These are phyloP conservation scores for Dacryopinax spathularia DNA, from an alignment of 768 basidiomycete genomes.

Conservation along the genomic window DNA sequence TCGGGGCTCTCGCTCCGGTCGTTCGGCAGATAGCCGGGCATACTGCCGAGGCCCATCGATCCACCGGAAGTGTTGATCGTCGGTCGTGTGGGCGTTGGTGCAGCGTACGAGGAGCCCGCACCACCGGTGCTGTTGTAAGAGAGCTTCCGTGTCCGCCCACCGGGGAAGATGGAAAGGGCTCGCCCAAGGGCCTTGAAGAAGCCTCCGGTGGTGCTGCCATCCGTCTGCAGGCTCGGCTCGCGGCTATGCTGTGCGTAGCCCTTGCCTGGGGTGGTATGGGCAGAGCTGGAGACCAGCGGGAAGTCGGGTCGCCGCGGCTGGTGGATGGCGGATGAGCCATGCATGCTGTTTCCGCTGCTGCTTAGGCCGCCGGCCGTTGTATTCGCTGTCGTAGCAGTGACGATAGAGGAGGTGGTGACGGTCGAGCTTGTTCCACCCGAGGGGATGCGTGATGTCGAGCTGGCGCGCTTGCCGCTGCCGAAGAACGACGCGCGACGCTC, in stretches of 20 bases:
- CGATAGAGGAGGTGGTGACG: background rate
- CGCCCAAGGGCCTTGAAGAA: background rate
- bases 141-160: constrained; percentile 21
- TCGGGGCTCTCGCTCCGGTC: constrained; percentile 4
- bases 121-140: background rate
- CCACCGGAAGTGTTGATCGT: background rate
- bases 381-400: background rate
- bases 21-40: background rate
- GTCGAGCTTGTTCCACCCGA: background rate
- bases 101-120: background rate
- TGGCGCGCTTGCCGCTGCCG: background rate
- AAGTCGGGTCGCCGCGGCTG: background rate
- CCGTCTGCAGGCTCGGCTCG: background rate
- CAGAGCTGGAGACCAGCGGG: background rate
- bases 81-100: background rate
- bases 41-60: background rate
- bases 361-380: background rate
- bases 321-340: background rate
- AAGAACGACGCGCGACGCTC: background rate
- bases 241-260: background rate
- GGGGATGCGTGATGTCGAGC: background rate
- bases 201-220: background rate
- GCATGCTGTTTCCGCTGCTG: background rate
- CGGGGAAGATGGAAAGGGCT: constrained; percentile 21
- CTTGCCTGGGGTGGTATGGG: background rate